Conservation (phyloP, 2,329 filamentous ascomycete genomes). For the Gaeumannomyces sp. region DNA sequence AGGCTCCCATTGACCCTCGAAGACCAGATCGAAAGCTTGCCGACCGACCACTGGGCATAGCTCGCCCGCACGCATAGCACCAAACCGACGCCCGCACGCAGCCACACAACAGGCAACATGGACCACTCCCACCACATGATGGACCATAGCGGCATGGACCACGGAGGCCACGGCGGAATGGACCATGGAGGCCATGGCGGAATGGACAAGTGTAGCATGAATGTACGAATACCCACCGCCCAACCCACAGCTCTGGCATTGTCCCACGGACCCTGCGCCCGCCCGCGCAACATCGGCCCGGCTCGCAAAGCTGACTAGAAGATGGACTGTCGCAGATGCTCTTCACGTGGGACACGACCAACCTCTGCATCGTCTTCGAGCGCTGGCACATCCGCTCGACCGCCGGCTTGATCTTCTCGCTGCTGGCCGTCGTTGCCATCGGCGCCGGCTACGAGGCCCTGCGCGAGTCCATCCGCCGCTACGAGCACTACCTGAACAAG, state of each 20-base stretch:
- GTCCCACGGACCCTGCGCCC: neutral
- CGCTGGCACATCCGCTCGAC: slow-evolving; percentile 81
- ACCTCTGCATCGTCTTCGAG: slow-evolving; percentile 94
- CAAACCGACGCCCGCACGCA: neutral
- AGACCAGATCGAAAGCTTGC: neutral
- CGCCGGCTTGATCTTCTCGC: slow-evolving; percentile 70
- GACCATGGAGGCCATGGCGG: slow-evolving; percentile 44
- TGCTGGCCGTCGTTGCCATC: slow-evolving; percentile 74
- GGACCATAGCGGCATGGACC: slow-evolving; percentile 21
- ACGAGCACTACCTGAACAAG: slow-evolving; percentile 55
- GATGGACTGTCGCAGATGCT: slow-evolving; percentile 55
- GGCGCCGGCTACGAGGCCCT: slow-evolving; percentile 91
- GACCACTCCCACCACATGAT: slow-evolving; percentile 35
- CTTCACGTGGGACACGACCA: slow-evolving; percentile 89
- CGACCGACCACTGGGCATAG: too few relatives aligned
- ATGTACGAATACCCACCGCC: slow-evolving; percentile 47
- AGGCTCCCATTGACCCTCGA: neutral
- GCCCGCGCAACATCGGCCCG: neutral
- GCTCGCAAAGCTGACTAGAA: slow-evolving; percentile 11
- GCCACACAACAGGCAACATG: slow-evolving; percentile 23
- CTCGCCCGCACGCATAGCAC: neutral
- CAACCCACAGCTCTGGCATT: too few relatives aligned
- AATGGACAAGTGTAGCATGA: slow-evolving; percentile 77
- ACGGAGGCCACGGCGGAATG: slow-evolving; percentile 32
- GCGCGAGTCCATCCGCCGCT: slow-evolving; percentile 68